phyloP scores from a whole-genome alignment of 2,329 filamentous ascomycete genomes.

The Polychaeton citri region DNA sequence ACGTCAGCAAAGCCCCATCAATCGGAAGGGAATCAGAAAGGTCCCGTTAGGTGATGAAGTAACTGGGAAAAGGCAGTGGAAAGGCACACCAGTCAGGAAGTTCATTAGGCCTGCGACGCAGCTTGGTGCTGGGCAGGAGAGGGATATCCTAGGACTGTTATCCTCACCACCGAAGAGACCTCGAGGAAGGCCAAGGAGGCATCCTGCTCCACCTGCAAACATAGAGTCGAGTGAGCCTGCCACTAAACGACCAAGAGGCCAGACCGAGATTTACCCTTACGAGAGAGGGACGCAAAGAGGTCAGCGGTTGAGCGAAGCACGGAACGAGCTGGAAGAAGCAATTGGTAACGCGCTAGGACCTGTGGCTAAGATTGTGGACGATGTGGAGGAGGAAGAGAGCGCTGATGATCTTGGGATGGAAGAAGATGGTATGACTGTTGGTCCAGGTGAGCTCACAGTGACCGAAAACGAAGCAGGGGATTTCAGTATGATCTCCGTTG shows the following conservation, averaged over 20 bases:
- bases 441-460: conserved; percentile 31
- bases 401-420: conserved; percentile 2
- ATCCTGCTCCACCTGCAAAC: neutral
- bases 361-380: neutral
- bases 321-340: conserved; percentile 18
- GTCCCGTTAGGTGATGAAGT: neutral
- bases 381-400: conserved; percentile 4
- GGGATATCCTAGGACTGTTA: neutral
- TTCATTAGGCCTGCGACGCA: neutral
- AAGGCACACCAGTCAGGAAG: conserved; percentile 16
- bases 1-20: neutral
- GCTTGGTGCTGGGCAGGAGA: neutral
- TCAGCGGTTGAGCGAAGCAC: conserved; percentile 14
- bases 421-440: conserved; percentile 2
- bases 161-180: neutral
- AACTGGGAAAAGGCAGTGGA: conserved; percentile 16
- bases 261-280: neutral
- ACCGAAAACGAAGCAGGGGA: conserved; percentile 29
- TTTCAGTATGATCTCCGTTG: conserved; percentile 38
- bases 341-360: conserved; percentile 17
- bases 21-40: neutral
- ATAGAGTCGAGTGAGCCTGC: neutral
- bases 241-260: neutral
- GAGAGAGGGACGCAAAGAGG: conserved; percentile 5
- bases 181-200: neutral